A percentile compares a stretch with the other conserved stretches of the same genome.
Conservation (phyloP, 2,329 filamentous ascomycete genomes). For the Penicillium digitatum region DNA sequence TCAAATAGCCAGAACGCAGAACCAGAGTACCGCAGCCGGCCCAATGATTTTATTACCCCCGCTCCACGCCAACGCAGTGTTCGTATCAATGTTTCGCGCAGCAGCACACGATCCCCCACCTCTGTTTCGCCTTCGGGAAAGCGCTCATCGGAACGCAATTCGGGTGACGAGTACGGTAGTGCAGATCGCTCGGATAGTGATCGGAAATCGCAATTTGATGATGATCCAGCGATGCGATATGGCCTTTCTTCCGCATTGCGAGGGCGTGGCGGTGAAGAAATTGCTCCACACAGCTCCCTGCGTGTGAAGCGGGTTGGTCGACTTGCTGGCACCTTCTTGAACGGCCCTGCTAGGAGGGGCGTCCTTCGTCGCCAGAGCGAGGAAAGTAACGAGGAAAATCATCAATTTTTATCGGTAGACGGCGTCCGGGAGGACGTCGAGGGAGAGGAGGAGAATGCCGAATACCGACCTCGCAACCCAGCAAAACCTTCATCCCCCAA, state of each 20-base stretch:
- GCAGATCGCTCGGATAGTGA: constrained; percentile 35
- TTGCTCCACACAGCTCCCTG: constrained; percentile 67
- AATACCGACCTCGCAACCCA: constrained; percentile 24
- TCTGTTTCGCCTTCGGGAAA: constrained; percentile 38
- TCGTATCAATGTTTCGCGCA: constrained; percentile 41
- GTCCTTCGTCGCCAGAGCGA: constrained; percentile 59
- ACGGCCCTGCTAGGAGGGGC: constrained; percentile 73
- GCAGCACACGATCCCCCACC: constrained; percentile 40
- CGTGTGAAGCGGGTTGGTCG: constrained; percentile 73
- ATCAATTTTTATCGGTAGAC: constrained; percentile 27
- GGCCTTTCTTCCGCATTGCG: constrained; percentile 39
- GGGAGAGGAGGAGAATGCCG: constrained; percentile 27
- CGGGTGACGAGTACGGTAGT: constrained; percentile 31
- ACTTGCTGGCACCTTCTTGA: constrained; percentile 70
- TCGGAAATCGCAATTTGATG: constrained; percentile 30
- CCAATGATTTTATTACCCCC: constrained; percentile 45
- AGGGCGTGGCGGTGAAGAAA: constrained; percentile 56
- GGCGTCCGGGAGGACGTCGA: constrained; percentile 27
- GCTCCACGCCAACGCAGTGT: constrained; percentile 44
- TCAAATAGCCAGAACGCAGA: constrained; percentile 35
- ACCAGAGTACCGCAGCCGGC: constrained; percentile 22
- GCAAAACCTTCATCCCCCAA: constrained; percentile 33
- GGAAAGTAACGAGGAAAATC: constrained; percentile 52
- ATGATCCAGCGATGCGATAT: constrained; percentile 33
- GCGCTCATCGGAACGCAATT: constrained; percentile 30